Base-by-base conservation (phyloP, 2,329 filamentous ascomycete genomes). In the Scorias spongiosa region DNA sequence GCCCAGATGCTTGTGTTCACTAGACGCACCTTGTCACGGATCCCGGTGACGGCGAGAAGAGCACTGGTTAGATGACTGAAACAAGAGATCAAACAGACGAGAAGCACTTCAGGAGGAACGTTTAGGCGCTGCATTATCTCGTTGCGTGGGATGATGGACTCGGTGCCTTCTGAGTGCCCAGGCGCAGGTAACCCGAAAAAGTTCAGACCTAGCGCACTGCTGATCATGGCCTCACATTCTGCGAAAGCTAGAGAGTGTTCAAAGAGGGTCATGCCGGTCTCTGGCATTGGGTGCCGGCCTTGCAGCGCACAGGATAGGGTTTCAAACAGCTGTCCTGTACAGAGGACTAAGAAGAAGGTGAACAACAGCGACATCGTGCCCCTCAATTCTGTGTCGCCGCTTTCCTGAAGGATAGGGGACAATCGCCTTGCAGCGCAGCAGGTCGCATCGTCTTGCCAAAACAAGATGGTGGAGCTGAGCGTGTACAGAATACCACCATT, bases 211-310 rank as follows among this genome's bases (percentile, higher is more conserved):
- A 94, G 74, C 42, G 87, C 83, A 51, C 80, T 84, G 53, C 80
- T 80, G 39, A 95, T 80, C 50, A 88, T 83, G 28, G 84, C 81
- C 60, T 98, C 91, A 8, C 89, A 89, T 63, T 98, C 91, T 10
- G 89, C 86, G 65, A 96, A 98, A 2, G 89, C 89, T 8, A 98
- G 70, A 0, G 88, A 95, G 57, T 95, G 88, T 60, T 98, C 91
- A 55, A 96, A 94, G 2, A 95, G 75, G 0, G 88, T 94, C 84
- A 96, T 94, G 14, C 87, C 88, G 1, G 86, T 93, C 64, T 96
- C 91, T 0, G 84, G 81, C 49, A 83, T 76, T 0, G 85, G 75
- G 2, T 78, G 75, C 2, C 83, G 78, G 29, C 89, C 89, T 60
- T 94, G 86, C 6, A 96, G 73, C 9, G 89, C 85, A 60, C 86